Percentiles rank a stretch among this genome's conserved stretches.
phyloP scores from a whole-genome alignment of 1,139 yeast species.

The Saccharomycopsis crataegensis region DNA sequence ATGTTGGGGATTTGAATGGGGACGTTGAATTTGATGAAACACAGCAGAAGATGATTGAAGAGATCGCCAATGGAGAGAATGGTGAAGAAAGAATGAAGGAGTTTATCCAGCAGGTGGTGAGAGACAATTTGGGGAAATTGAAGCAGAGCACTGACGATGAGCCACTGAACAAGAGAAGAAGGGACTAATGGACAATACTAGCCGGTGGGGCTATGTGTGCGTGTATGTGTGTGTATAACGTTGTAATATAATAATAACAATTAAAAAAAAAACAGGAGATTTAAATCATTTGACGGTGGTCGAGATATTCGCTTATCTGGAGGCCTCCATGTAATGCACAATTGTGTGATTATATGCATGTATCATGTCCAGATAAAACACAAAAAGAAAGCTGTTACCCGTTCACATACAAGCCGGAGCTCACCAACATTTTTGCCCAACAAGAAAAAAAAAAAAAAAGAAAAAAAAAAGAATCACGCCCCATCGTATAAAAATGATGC shows the following conservation, averaged over 20 bases:
- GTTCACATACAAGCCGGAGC: too few species aligned
- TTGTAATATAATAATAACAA: neutral
- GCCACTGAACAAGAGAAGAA: neutral
- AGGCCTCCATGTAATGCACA: too few species aligned
- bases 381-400: too few species aligned
- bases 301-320: neutral
- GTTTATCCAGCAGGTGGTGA: conserved; percentile 1
- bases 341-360: neutral
- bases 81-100: conserved; percentile 7
- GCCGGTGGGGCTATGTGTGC: too few species aligned
- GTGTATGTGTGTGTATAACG: neutral
- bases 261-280: neutral
- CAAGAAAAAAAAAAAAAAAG: too few species aligned
- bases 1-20: neutral
- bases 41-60: conserved; percentile 3
- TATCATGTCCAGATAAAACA: too few species aligned
- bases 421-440: too few species aligned
- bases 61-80: conserved; percentile 5
- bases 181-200: neutral
- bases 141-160: conserved; percentile 1
- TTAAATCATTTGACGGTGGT: neutral
- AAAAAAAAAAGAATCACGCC: too few species aligned
- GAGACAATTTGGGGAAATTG: conserved; percentile 1
- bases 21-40: neutral
- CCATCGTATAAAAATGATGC: too few species aligned